Evolutionary conservation across 2,329 filamentous ascomycete genomes (phyloP).

Genomic region (Penicillium sp.): DNA sequence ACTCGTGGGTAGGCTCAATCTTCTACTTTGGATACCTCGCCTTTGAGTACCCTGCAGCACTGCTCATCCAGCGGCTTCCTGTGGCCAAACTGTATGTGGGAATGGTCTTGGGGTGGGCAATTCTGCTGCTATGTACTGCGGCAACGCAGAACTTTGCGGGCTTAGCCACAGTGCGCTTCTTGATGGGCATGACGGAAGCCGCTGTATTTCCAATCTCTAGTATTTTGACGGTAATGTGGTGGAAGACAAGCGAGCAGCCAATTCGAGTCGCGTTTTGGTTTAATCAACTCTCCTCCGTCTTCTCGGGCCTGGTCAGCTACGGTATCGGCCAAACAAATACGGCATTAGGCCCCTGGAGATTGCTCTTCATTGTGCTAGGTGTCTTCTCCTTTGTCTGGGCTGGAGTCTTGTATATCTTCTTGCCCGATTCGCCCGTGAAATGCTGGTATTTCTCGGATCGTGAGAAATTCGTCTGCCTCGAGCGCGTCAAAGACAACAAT

Average conservation of each 20-base stretch:
- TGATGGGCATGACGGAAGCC: constrained; percentile 13
- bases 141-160: constrained; percentile 13
- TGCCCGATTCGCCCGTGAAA: constrained; percentile 17
- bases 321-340: constrained; percentile 29
- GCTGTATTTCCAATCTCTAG: constrained; percentile 7
- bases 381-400: constrained; percentile 17
- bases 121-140: constrained; percentile 9
- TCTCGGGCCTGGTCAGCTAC: constrained; percentile 29
- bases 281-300: constrained; percentile 22
- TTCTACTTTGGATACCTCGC: constrained; percentile 15
- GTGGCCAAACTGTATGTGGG: constrained; percentile 7
- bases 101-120: constrained; percentile 7
- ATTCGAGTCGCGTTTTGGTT: constrained; percentile 12
- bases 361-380: constrained; percentile 19
- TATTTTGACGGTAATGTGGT: constrained; percentile 12
- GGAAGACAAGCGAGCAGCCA: constrained; percentile 12
- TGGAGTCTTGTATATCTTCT: constrained; percentile 11
- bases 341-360: constrained; percentile 14
- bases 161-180: constrained; percentile 9
- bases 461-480: constrained; percentile 18
- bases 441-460: constrained; percentile 18
- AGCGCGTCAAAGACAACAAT: constrained; percentile 19
- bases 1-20: constrained; percentile 14
- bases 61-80: constrained; percentile 15
- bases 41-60: constrained; percentile 12